Evolutionary conservation across 192 early-diverging fungal genomes (phyloP).

Genomic region (Coemansia brasiliensis): DNA sequence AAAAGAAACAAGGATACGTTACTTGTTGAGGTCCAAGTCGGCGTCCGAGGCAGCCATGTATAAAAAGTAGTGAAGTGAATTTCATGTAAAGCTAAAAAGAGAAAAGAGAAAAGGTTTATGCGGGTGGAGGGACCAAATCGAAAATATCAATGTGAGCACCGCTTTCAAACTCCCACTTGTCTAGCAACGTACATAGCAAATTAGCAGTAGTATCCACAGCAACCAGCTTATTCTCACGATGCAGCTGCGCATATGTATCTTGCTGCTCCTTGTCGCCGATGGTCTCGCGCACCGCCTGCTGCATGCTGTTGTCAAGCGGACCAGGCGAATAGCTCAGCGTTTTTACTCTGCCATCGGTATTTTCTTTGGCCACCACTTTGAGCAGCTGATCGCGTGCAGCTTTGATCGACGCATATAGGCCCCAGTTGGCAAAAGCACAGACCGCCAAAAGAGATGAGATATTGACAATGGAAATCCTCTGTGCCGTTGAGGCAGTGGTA

Average conservation of each 20-base stretch:
- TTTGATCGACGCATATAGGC: slow-evolving; percentile 76
- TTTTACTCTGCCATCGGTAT: slow-evolving; percentile 56
- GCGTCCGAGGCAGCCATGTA: slow-evolving; percentile 14
- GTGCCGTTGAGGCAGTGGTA: slow-evolving; percentile 1
- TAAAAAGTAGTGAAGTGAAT: not conserved
- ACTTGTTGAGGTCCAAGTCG: slow-evolving; percentile 47
- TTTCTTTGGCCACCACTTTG: slow-evolving; percentile 68
- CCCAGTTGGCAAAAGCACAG: slow-evolving; percentile 76
- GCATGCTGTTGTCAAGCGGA: slow-evolving; percentile 85
- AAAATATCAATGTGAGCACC: slow-evolving; percentile 74
- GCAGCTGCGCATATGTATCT: slow-evolving; percentile 63
- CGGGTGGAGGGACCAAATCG: slow-evolving; percentile 41
- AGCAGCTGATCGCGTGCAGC: slow-evolving; percentile 81
- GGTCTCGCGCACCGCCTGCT: slow-evolving; percentile 65
- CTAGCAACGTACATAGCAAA: slow-evolving; percentile 63
- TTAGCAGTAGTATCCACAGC: slow-evolving; percentile 63
- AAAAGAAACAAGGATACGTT: slow-evolving; percentile 8
- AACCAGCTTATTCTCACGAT: slow-evolving; percentile 67
- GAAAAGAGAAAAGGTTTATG: not conserved
- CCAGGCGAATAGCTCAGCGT: slow-evolving; percentile 87
- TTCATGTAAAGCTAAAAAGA: not conserved
- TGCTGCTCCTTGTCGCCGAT: slow-evolving; percentile 68
- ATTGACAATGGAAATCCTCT: slow-evolving; percentile 63
- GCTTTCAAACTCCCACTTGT: slow-evolving; percentile 58
- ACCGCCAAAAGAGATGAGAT: slow-evolving; percentile 78